Percentiles rank a stretch among this genome's conserved stretches.
phyloP scores from a whole-genome alignment of 2,329 filamentous ascomycete species.

The Zymoseptoria tritici region DNA sequence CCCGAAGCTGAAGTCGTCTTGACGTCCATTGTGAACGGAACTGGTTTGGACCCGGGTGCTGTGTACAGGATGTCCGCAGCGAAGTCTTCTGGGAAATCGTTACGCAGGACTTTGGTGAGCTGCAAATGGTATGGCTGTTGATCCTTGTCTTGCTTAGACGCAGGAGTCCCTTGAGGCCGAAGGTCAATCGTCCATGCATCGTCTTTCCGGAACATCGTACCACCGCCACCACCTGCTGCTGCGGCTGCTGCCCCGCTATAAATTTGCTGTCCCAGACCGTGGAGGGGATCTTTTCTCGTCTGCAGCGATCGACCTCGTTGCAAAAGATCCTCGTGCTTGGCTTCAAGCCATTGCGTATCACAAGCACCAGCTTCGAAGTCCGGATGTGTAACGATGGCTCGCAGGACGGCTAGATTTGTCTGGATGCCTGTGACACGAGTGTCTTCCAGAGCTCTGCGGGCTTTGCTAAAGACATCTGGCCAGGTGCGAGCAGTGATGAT shows the following conservation, averaged over 20 bases:
- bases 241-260: slow-evolving; percentile 25
- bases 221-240: slow-evolving; percentile 26
- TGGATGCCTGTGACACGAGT: slow-evolving; percentile 50
- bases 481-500: slow-evolving; percentile 50
- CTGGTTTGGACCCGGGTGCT: slow-evolving; percentile 27
- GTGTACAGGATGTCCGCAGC: slow-evolving; percentile 48
- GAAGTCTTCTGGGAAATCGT: slow-evolving; percentile 53
- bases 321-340: slow-evolving; percentile 38
- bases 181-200: slow-evolving; percentile 20
- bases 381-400: slow-evolving; percentile 45
- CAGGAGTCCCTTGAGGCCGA: slow-evolving; percentile 4
- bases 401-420: slow-evolving; percentile 50
- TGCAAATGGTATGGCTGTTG: slow-evolving; percentile 44
- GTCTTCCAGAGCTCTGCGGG: slow-evolving; percentile 49
- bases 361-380: slow-evolving; percentile 44
- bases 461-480: slow-evolving; percentile 47
- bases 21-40: slow-evolving; percentile 37
- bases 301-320: slow-evolving; percentile 12
- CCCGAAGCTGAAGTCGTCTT: slow-evolving; percentile 39
- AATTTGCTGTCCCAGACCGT: slow-evolving; percentile 15
- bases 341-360: slow-evolving; percentile 54
- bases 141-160: neutral
- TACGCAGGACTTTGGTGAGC: slow-evolving; percentile 48
- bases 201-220: slow-evolving; percentile 40
- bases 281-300: slow-evolving; percentile 15